phyloP scores from a whole-genome alignment of 306 rosid genomes.

The Prunus armeniaca region DNA sequence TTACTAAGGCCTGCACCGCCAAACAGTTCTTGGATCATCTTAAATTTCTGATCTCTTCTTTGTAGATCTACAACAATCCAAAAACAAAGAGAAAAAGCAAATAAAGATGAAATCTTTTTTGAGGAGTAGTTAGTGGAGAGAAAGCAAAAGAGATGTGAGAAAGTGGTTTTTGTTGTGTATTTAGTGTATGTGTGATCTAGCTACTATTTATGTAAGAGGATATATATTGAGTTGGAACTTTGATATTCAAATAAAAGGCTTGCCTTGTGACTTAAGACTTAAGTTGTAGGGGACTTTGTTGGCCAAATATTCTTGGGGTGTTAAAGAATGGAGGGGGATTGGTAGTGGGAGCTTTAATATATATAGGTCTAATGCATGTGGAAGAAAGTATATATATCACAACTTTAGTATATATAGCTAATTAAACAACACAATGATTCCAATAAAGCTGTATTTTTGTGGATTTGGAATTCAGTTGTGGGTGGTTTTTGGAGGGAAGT shows the following conservation, averaged over 20 bases:
- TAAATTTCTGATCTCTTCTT: constrained; percentile 16
- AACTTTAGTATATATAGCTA: constrained; percentile 7
- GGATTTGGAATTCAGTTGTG: constrained; percentile 27
- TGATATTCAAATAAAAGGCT: constrained; percentile 30
- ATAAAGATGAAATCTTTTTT: constrained; percentile 46
- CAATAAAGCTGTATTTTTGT: constrained; percentile 9
- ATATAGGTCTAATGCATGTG: constrained; percentile 17
- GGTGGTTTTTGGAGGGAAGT: constrained; percentile 25
- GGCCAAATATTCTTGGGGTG: constrained; percentile 31
- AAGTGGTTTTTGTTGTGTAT: constrained; percentile 46
- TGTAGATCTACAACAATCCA: constrained; percentile 81
- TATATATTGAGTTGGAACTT: constrained; percentile 3
- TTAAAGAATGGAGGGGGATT: constrained; percentile 36
- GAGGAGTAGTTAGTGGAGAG: constrained; percentile 44
- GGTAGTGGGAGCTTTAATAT: constrained; percentile 30
- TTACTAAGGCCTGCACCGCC: constrained; percentile 48
- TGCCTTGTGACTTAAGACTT: constrained; percentile 35
- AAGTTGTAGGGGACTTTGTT: constrained; percentile 25
- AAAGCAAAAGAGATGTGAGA: constrained; percentile 42
- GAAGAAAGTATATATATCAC: constrained; percentile 3
- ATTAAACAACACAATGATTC: not conserved
- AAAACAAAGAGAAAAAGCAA: constrained; percentile 49
- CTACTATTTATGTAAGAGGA: constrained; percentile 18
- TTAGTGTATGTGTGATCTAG: constrained; percentile 17
- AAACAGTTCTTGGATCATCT: constrained; percentile 89